phyloP scores from a whole-genome alignment of 208 protist genomes.

The Acanthamoeba triangularis region DNA sequence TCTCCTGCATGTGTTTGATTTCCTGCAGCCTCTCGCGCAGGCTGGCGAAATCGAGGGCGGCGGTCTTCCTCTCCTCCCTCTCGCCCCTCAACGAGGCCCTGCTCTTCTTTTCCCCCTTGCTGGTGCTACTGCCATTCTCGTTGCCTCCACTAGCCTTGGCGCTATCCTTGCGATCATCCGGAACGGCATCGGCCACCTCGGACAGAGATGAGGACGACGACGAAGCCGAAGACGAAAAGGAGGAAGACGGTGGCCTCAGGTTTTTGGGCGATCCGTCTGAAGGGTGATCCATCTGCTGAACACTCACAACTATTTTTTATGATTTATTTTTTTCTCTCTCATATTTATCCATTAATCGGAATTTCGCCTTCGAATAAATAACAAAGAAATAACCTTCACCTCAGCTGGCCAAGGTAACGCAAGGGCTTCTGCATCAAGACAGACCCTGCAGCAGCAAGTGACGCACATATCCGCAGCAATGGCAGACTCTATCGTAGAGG shows the following conservation, averaged over 20 bases:
- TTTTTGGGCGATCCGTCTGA: neutral
- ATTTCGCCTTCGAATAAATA: no score
- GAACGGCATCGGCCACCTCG: neutral
- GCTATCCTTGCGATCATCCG: neutral
- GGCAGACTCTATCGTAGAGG: constrained; percentile 63
- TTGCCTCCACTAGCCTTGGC: neutral
- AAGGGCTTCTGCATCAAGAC: no score
- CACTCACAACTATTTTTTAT: no score
- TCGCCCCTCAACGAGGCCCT: neutral
- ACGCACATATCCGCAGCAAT: neutral
- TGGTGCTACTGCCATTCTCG: neutral
- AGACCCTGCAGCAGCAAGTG: neutral
- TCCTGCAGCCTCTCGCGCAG: constrained; percentile 62
- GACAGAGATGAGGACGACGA: neutral
- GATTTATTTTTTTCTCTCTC: no score
- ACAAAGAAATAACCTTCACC: no score
- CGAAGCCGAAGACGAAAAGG: neutral
- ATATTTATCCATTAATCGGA: no score
- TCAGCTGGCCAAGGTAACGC: no score
- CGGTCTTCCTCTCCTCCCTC: neutral
- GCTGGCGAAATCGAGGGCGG: constrained; percentile 1
- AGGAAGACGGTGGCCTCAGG: neutral
- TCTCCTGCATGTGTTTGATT: constrained; percentile 62
- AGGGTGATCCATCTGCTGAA: neutral
- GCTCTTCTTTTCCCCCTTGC: constrained; percentile 21